Evolutionary conservation across 495 filamentous ascomycete species (phyloP), one percentile per base, ranked within the genome.

Genomic region (Penicillium goetzii): DNA sequence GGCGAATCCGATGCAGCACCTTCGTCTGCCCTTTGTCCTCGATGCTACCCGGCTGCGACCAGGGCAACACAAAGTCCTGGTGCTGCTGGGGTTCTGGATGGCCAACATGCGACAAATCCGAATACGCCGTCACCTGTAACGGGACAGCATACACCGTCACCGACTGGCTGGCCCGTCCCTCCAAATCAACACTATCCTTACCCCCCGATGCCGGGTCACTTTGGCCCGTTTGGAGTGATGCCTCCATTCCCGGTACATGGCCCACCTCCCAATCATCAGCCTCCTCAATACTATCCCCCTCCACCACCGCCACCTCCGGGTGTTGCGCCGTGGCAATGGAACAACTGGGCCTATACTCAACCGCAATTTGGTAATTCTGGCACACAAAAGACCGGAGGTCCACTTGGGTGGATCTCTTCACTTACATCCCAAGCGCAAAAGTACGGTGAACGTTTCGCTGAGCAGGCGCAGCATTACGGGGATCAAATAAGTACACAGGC

Each of bases 11-110:
- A 78, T 50, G 65, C 68, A 43, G 75, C 76, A n/a, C 79, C 79
- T 2, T 23, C 65, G 1, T 82, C 79, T 19, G 74, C 77, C 30
- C 72, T 82, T 8, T 82, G 79, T 53, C 79, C 78, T 23, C 66
- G 70, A 28, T 82, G 79, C 36, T 82, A 80, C 49, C 79, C 79
- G 19, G 78, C 77, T 43, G 77, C 79, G 30, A 81, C 77, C 3
- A 69, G 68, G 40, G 70, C 69, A 14, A 74, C 69, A n/a, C 71
- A 74, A 21, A 23, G 63, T 17, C 43, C 60, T 53, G 38, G 62
- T 54, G 25, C 58, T 17, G 7, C 58, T 15, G 60, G 50, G 5
- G 57, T 53, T 49, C 19, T 56, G 17, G 72, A 71, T 8, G 28
- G 56, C 7, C 64, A 65, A 34, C 26, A 59, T 10, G 26, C 57